Evolutionary conservation across 305 asterid species (phyloP), one percentile per base, ranked within the genome.

Genomic region (Petunia hybrid): DNA sequence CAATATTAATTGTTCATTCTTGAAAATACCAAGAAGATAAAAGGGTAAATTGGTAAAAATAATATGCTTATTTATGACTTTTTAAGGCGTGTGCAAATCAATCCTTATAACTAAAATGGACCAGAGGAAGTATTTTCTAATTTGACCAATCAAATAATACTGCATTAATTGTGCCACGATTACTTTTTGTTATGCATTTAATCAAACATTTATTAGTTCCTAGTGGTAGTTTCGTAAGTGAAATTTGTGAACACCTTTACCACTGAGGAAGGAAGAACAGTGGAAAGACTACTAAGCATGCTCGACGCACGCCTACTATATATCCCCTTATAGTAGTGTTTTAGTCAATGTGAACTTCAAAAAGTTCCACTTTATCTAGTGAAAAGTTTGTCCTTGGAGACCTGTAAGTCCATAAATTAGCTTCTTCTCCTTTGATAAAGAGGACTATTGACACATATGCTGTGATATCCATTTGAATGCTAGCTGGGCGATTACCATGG

Each of bases 281-380:
- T 71, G 62, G 78, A 71, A 71, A 71, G 53, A 48, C 35, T 12
- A 35, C 12, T 13, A 22, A 48, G 78, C 13, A 48, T 6, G 78
- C 78, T 46, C 78, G 31, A 48, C 46, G 62, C 78, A 71, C 78
- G 78, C 78, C 45, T 71, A 71, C 45, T 71, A 13, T 71, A 71
- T 71, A 22, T 22, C 31, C 12, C 36, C 7, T 57, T 71, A 22
- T 22, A 22, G 31, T 46, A 31, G 61, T 70, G 42, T 70, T 13
- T 71, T 71, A 35, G 78, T 71, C 62, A 71, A 6, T 48, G 78
- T 48, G 62, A 71, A 71, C 62, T 71, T 71, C 13, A 4, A 48
- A 71, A 71, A 71, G 62, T 71, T 2, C 45, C 62, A 46, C 35
- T 70, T 71, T 35, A 10, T 45, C 77, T 46, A 22, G 31, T 4